Evolutionary conservation across 306 rosid genomes (phyloP).

Genomic region (Prunus padus): DNA sequence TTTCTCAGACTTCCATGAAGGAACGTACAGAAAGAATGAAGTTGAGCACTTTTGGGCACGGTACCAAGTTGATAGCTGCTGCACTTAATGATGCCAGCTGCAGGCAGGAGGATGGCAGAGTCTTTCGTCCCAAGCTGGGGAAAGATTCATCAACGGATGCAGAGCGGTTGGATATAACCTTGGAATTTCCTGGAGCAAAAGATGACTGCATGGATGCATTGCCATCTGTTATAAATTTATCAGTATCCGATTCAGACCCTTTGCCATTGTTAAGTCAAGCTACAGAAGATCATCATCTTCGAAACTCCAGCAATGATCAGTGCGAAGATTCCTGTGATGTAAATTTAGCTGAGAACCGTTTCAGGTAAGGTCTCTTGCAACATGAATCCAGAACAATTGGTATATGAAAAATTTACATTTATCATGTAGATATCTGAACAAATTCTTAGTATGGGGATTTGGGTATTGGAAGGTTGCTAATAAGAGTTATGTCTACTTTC

Average conservation of each 20-base stretch:
- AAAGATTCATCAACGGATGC: constrained; percentile 31
- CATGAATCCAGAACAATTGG: neutral
- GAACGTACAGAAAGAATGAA: constrained; percentile 53
- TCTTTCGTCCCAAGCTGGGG: constrained; percentile 35
- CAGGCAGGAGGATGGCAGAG: constrained; percentile 46
- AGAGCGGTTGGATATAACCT: constrained; percentile 57
- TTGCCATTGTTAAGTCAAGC: constrained; percentile 31
- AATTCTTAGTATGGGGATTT: constrained; percentile 12
- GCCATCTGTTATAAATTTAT: constrained; percentile 63
- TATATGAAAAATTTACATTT: neutral
- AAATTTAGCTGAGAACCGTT: constrained; percentile 67
- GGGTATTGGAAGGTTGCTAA: constrained; percentile 24
- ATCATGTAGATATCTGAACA: neutral
- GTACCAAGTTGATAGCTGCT: constrained; percentile 58
- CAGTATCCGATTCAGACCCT: constrained; percentile 50
- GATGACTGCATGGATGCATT: constrained; percentile 43
- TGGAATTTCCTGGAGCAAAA: constrained; percentile 55
- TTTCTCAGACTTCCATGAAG: constrained; percentile 46
- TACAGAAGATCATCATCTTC: constrained; percentile 42
- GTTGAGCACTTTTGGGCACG: constrained; percentile 47
- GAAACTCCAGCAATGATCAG: constrained; percentile 18
- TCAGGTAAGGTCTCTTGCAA: constrained; percentile 56
- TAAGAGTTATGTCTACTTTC: constrained; percentile 15
- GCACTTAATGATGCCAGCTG: constrained; percentile 56
- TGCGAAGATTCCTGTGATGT: neutral